A percentile compares a stretch with the other conserved stretches of the same genome.
Evolutionary conservation across 805 yeast species (phyloP).

Genomic region (Metschnikowia kofuensis): DNA sequence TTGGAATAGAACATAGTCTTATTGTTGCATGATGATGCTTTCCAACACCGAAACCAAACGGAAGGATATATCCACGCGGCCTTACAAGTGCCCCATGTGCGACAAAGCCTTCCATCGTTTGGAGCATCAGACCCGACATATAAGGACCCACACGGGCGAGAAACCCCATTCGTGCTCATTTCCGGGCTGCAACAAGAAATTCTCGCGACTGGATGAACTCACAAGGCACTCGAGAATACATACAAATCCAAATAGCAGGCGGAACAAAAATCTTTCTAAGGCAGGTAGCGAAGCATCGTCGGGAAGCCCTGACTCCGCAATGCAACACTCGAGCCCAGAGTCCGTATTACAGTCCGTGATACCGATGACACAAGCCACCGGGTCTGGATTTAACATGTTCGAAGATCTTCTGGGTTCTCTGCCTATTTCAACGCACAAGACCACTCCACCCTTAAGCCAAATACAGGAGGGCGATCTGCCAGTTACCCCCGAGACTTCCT

Average conservation of each 20-base stretch:
- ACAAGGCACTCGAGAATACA: slow-evolving; percentile 74
- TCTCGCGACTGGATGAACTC: slow-evolving; percentile 69
- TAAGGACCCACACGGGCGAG: slow-evolving; percentile 79
- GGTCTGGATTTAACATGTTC: background rate
- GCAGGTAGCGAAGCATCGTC: slow-evolving; percentile 3
- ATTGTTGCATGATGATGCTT: slow-evolving; percentile 10
- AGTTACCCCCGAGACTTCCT: slow-evolving; percentile 4
- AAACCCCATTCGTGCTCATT: slow-evolving; percentile 75
- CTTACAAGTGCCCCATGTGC: slow-evolving; percentile 73
- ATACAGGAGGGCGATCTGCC: slow-evolving; percentile 8
- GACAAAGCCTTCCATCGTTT: slow-evolving; percentile 71
- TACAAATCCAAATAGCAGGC: slow-evolving; percentile 63
- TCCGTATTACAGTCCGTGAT: background rate
- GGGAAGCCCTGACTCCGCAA: background rate
- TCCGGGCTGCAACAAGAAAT: slow-evolving; percentile 66
- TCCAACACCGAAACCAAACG: slow-evolving; percentile 17
- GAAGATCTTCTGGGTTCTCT: slow-evolving; percentile 4
- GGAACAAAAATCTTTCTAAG: slow-evolving; percentile 46
- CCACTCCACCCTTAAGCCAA: background rate
- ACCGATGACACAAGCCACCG: slow-evolving; percentile 3
- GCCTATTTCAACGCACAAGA: background rate
- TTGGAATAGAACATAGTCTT: too few species aligned
- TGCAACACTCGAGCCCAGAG: background rate
- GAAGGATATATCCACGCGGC: slow-evolving; percentile 34
- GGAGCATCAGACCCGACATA: slow-evolving; percentile 78